Percentiles rank a stretch among this genome's conserved stretches.
Conservation (phyloP, 2,329 filamentous ascomycete species). For the Cordyceps fumosorosea region DNA sequence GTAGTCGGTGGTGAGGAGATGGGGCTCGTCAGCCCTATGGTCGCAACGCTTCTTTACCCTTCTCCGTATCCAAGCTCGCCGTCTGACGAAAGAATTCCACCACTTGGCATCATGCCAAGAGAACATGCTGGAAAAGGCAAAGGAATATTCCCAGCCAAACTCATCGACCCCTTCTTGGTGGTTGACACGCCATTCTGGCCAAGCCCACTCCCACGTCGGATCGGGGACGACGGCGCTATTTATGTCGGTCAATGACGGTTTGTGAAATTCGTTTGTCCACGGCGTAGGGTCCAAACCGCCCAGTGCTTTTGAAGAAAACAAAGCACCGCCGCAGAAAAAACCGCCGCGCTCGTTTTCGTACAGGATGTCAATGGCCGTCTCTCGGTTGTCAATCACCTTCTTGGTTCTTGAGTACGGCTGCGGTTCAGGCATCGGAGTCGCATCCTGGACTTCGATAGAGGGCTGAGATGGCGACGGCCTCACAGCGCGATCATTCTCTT, state of each 20-base stretch:
- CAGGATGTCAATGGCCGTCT: constrained; percentile 71
- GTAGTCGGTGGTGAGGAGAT: constrained; percentile 69
- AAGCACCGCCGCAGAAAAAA: constrained; percentile 79
- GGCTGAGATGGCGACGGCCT: constrained; percentile 21
- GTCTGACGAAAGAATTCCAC: constrained; percentile 92
- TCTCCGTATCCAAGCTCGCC: constrained; percentile 81
- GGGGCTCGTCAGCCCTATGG: constrained; percentile 45
- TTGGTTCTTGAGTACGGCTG: constrained; percentile 29
- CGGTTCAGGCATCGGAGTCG: constrained; percentile 16
- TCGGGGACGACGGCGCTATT: constrained; percentile 88
- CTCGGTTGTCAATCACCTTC: constrained; percentile 30
- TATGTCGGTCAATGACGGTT: constrained; percentile 59
- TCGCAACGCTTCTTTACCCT: constrained; percentile 54
- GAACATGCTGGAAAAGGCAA: constrained; percentile 68
- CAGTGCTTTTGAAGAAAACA: constrained; percentile 84
- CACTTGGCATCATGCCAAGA: constrained; percentile 87
- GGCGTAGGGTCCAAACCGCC: constrained; percentile 77
- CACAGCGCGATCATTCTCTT: constrained; percentile 11
- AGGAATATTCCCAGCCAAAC: constrained; percentile 94
- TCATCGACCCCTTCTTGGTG: constrained; percentile 73
- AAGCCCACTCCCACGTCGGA: constrained; percentile 88
- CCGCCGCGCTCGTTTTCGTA: constrained; percentile 94
- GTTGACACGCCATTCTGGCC: constrained; percentile 58
- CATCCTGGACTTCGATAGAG: constrained; percentile 30
- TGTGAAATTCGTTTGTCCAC: constrained; percentile 71